Conservation (phyloP, 108 stramenopile species). For the Parmales sp. region DNA sequence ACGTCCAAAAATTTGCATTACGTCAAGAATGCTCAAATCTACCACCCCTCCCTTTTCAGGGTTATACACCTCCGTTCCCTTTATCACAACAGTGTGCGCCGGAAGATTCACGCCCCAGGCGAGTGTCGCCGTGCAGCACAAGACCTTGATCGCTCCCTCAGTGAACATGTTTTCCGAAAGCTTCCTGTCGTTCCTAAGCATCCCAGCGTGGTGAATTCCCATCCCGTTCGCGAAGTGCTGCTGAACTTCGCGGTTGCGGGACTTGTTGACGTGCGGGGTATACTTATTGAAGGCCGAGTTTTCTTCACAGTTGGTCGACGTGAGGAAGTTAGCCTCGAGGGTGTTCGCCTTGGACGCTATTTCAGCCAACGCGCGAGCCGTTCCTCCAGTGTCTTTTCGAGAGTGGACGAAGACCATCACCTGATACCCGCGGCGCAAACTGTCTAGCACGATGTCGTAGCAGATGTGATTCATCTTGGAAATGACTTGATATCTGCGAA, state of each 20-base stretch:
- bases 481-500: conserved; percentile 51
- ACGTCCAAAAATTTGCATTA: conserved; percentile 95
- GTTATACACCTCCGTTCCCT: conserved; percentile 98
- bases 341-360: conserved; percentile 48
- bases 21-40: conserved; percentile 92
- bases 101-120: conserved; percentile 97
- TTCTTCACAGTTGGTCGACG: conserved; percentile 41
- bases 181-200: conserved; percentile 89
- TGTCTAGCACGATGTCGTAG: conserved; percentile 75
- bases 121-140: conserved; percentile 94
- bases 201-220: conserved; percentile 98
- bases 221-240: conserved; percentile 81
- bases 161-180: conserved; percentile 89
- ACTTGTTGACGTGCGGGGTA: conserved; percentile 60
- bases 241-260: conserved; percentile 71
- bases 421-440: conserved; percentile 84
- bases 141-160: conserved; percentile 88
- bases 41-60: conserved; percentile 82
- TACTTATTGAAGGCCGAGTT: conserved; percentile 39
- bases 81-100: conserved; percentile 87
- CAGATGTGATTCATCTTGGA: conserved; percentile 83
- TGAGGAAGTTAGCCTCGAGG: conserved; percentile 53
- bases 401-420: conserved; percentile 99
- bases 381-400: conserved; percentile 86
- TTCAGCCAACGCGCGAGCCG: conserved; percentile 70